phyloP scores from a whole-genome alignment of 345 rosid species.

The Diplotaxis tenuifolia region DNA sequence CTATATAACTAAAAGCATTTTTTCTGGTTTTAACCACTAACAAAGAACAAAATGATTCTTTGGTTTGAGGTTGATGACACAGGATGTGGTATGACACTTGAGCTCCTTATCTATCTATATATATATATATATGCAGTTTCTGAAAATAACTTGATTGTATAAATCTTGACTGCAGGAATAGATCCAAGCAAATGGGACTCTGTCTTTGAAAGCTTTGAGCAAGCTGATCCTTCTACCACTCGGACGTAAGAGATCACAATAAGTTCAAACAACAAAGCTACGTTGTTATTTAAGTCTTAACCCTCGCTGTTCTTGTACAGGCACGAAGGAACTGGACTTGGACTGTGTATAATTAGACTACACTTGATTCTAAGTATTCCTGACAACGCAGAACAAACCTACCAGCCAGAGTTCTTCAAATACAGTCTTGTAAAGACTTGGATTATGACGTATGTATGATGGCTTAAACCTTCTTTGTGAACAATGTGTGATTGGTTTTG shows the following conservation, averaged over 20 bases:
- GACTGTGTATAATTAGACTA: conserved; percentile 85
- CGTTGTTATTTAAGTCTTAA: not conserved
- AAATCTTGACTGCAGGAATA: conserved; percentile 55
- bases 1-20: too few species aligned
- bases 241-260: conserved; percentile 55
- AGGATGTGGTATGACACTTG: conserved; percentile 68
- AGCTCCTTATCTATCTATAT: too few species aligned
- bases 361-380: conserved; percentile 61
- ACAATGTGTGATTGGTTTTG: conserved; percentile 10
- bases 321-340: conserved; percentile 99
- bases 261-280: not conserved
- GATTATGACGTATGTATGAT: not conserved
- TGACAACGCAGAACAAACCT: conserved; percentile 49
- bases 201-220: conserved; percentile 98
- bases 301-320: conserved; percentile 40
- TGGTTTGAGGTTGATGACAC: conserved; percentile 98
- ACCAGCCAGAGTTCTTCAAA: conserved; percentile 53
- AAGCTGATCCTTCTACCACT: conserved; percentile 99
- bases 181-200: conserved; percentile 98
- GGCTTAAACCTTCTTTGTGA: not conserved
- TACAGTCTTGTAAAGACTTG: conserved; percentile 36
- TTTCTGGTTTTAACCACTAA: too few species aligned
- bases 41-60: conserved; percentile 68
- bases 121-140: too few species aligned
- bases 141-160: not conserved